A percentile compares a stretch with the other conserved stretches of the same genome.
These are phyloP conservation scores for Cladophialophora immunda DNA, from an alignment of 2,329 filamentous ascomycete species.

Conservation along the genomic window DNA sequence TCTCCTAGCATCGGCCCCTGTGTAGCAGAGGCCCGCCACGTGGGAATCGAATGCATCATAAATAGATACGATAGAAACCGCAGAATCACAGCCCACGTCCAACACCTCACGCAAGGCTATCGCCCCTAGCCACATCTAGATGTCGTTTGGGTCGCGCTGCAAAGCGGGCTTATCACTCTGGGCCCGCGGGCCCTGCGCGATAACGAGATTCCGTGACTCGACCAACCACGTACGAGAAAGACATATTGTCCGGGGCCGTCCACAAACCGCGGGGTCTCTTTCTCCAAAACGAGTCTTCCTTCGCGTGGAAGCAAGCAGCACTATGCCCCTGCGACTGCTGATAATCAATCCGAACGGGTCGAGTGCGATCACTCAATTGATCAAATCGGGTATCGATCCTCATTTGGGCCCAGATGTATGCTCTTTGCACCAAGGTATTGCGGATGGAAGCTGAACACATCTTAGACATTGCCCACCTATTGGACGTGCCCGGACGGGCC, in stretches of 20 bases:
- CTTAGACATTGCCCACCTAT: constrained; percentile 14
- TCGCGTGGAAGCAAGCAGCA: not conserved
- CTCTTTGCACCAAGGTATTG: not conserved
- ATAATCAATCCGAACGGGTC: constrained; percentile 22
- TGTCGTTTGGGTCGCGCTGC: not conserved
- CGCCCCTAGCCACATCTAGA: constrained; percentile 6
- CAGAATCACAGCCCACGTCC: not conserved
- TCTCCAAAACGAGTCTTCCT: not conserved
- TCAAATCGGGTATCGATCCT: constrained; percentile 11
- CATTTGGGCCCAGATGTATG: not conserved
- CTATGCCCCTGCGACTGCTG: not conserved
- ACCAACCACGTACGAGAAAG: not conserved
- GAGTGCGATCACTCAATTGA: constrained; percentile 9
- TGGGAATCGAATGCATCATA: constrained; percentile 6
- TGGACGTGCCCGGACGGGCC: constrained; percentile 25
- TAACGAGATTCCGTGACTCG: not conserved
- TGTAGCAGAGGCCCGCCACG: not conserved
- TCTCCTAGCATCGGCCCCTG: not conserved
- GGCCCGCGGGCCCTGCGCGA: constrained; percentile 11
- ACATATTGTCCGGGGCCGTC: not conserved
- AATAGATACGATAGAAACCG: not conserved
- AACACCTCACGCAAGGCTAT: constrained; percentile 4
- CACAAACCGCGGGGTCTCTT: not conserved
- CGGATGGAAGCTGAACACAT: constrained; percentile 4
- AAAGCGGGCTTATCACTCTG: constrained; percentile 19